These are phyloP conservation scores for Forsythia viridissima DNA, from an alignment of 257 asterid genomes.

Conservation along the genomic window DNA sequence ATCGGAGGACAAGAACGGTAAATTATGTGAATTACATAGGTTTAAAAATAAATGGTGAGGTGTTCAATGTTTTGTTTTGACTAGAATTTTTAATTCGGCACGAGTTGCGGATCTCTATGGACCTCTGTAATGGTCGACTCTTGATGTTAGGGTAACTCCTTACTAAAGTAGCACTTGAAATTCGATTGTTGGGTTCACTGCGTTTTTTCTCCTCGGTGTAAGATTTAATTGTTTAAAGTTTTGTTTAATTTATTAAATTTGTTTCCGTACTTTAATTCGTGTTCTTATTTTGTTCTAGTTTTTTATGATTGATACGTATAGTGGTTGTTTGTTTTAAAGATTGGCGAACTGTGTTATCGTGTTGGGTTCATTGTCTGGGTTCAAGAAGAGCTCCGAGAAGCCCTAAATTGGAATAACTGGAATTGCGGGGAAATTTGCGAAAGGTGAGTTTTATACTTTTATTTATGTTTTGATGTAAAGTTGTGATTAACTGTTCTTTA, in stretches of 20 bases:
- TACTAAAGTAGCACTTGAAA: background rate
- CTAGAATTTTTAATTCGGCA: slow-evolving; percentile 16
- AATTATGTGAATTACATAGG: slow-evolving; percentile 24
- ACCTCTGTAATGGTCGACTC: slow-evolving; percentile 23
- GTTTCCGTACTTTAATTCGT: slow-evolving; percentile 5
- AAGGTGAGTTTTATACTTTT: background rate
- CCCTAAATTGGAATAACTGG: slow-evolving; percentile 2
- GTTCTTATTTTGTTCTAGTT: background rate
- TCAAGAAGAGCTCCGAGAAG: slow-evolving; percentile 11
- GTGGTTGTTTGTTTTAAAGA: background rate
- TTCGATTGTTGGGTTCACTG: background rate
- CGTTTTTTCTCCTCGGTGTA: background rate
- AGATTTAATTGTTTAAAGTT: slow-evolving; percentile 16
- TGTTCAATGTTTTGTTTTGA: slow-evolving; percentile 15
- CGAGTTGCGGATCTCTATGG: slow-evolving; percentile 48
- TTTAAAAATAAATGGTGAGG: slow-evolving; percentile 21
- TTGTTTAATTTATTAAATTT: background rate
- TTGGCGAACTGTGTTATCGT: slow-evolving; percentile 3
- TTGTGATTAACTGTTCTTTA: background rate
- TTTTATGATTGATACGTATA: background rate
- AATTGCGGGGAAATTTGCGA: slow-evolving; percentile 1
- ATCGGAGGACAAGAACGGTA: slow-evolving; percentile 8
- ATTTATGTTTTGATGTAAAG: background rate
- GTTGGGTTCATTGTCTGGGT: background rate
- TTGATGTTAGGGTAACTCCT: slow-evolving; percentile 28